Evolutionary conservation across 2,329 filamentous ascomycete species (phyloP), one percentile per base, ranked within the genome.

Genomic region (Pyricularia sp.): DNA sequence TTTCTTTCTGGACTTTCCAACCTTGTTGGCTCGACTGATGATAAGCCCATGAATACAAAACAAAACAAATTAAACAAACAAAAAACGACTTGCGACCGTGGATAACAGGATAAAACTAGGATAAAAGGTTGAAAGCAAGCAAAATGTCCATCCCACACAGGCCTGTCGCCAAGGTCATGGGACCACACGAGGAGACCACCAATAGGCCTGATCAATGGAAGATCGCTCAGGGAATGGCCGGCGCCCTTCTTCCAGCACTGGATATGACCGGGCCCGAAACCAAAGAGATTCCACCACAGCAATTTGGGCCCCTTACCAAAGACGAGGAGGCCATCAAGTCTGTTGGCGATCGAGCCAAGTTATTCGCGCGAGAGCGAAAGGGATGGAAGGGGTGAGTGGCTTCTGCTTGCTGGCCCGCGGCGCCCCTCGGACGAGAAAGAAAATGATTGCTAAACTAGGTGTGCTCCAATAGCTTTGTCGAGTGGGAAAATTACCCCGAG

Each of bases 401-500:
- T 28, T 61, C 25, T 14, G 14, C 4, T 17, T 42, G 33, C 14
- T 42, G 33, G 33, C 33, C 5, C 33, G 12, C 31, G 31, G 12
- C 11, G 31, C 31, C 11, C 31, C 12, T 58, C 4, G n/a, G n/a
- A 17, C 5, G 4, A 9, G 1, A 1, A 58, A 23, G 50, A 23
- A 4, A 25, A 59, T 11, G 23, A 25, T 3, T 59, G n/a, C 20
- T 61, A 26, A 25, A 4, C 23, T 2, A 17, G 4, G 0, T 55
- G n/a, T 20, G 7, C 9, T 61, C 4, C 10, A 14, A 1, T 25
- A 61, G 86, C 9, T 91, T 90, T 70, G 81, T 92, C 6, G 89
- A 91, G 73, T 91, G 88, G 89, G 89, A 91, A 74, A 82, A 86
- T 14, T 89, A 90, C 68, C 89, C 89, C 0, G 87, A 90, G 65